These are phyloP conservation scores for Alternaria viburni DNA, from an alignment of 2,329 filamentous ascomycete species.

Conservation along the genomic window DNA sequence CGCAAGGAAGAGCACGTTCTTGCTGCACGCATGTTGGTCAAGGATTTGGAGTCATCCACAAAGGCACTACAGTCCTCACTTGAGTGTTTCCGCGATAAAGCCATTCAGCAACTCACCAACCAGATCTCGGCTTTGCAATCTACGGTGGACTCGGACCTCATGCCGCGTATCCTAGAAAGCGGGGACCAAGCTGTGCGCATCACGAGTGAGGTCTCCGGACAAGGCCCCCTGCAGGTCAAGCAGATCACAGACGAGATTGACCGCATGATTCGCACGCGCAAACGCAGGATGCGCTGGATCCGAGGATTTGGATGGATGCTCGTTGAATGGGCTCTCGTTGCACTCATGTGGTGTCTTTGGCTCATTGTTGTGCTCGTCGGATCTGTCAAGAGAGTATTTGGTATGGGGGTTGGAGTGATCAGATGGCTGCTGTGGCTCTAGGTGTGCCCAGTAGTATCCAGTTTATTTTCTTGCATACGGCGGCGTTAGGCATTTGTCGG, in stretches of 20 bases:
- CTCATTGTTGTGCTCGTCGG: constrained; percentile 80
- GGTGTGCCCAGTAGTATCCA: constrained; percentile 1
- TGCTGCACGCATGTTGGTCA: constrained; percentile 60
- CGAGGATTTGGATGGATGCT: constrained; percentile 78
- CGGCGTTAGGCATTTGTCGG: background rate
- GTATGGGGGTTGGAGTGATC: constrained; percentile 65
- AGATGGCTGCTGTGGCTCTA: constrained; percentile 79
- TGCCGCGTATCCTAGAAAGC: constrained; percentile 67
- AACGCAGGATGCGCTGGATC: constrained; percentile 76
- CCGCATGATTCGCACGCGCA: constrained; percentile 71
- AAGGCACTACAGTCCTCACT: constrained; percentile 58
- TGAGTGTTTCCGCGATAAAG: constrained; percentile 55
- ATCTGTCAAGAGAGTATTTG: constrained; percentile 67
- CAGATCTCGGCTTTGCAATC: constrained; percentile 53
- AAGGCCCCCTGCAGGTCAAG: constrained; percentile 81
- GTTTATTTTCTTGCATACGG: constrained; percentile 3
- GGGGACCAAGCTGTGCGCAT: constrained; percentile 83
- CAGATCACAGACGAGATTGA: constrained; percentile 78
- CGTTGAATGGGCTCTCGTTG: constrained; percentile 86
- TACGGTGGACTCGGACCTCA: constrained; percentile 58
- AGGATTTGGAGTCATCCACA: constrained; percentile 54
- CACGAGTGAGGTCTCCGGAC: constrained; percentile 74
- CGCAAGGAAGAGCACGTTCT: constrained; percentile 60
- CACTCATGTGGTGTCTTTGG: constrained; percentile 95
- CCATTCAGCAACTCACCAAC: constrained; percentile 53